Conservation (phyloP, 805 yeast genomes). For the Citeromyces matritensis region DNA sequence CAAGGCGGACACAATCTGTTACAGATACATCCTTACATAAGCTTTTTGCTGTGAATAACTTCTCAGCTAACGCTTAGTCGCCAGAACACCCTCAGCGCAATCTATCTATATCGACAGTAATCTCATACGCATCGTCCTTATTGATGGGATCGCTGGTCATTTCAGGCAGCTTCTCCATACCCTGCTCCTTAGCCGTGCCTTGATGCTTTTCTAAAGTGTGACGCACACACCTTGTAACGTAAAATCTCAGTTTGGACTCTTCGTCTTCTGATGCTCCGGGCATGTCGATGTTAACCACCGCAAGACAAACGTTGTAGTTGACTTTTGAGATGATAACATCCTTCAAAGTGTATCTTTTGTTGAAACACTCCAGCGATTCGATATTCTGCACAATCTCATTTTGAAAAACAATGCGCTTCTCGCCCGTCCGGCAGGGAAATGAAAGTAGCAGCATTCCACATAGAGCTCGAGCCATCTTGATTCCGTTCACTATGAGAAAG, state of each 20-base stretch:
- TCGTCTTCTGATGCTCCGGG: slow-evolving; percentile 62
- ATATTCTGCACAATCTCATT: slow-evolving; percentile 27
- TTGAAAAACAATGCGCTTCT: slow-evolving; percentile 20
- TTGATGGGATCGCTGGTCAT: not conserved
- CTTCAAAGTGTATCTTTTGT: slow-evolving; percentile 28
- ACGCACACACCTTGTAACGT: slow-evolving; percentile 22
- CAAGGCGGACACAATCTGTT: no score
- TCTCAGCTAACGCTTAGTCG: no score
- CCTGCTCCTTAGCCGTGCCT: no score
- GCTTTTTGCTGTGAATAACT: no score
- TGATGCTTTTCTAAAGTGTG: no score
- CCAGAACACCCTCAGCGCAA: not conserved
- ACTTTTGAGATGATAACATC: slow-evolving; percentile 43
- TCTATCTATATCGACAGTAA: not conserved
- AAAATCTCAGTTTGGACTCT: slow-evolving; percentile 39
- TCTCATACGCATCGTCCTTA: not conserved
- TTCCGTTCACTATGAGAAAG: slow-evolving; percentile 10
- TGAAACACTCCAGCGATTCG: slow-evolving; percentile 33
- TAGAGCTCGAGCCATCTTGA: slow-evolving; percentile 27
- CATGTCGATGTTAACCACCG: slow-evolving; percentile 41
- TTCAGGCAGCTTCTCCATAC: slow-evolving; percentile 1
- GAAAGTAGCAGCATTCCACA: slow-evolving; percentile 38
- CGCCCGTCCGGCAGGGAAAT: slow-evolving; percentile 30
- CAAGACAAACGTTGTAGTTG: slow-evolving; percentile 43
- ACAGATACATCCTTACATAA: no score